phyloP scores from a whole-genome alignment of 2,329 filamentous ascomycete genomes.

The Capronia americana region DNA sequence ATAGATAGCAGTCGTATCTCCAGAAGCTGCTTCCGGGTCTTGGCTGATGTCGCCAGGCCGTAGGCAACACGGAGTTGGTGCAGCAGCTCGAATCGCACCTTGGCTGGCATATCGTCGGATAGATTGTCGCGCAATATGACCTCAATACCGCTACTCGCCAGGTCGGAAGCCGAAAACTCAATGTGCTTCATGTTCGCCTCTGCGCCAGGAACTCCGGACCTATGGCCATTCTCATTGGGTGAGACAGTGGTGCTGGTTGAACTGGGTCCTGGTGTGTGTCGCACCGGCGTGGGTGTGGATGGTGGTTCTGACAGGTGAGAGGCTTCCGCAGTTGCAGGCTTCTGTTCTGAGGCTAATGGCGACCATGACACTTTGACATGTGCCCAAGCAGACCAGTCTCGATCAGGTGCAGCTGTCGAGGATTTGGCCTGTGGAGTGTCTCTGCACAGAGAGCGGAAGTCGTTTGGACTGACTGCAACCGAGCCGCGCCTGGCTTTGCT shows the following conservation, averaged over 20 bases:
- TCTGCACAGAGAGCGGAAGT: constrained; percentile 77
- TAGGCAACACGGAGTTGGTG: constrained; percentile 84
- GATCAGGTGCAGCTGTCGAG: constrained; percentile 43
- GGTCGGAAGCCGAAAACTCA: constrained; percentile 33
- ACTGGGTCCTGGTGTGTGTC: constrained; percentile 65
- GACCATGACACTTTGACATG: constrained; percentile 84
- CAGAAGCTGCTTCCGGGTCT: constrained; percentile 76
- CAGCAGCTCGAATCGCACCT: constrained; percentile 81
- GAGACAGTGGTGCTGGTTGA: constrained; percentile 48
- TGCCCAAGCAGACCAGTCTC: constrained; percentile 76
- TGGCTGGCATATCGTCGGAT: constrained; percentile 70
- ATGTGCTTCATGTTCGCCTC: constrained; percentile 19
- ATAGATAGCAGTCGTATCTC: constrained; percentile 84
- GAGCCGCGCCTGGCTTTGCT: constrained; percentile 41
- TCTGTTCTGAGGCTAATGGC: constrained; percentile 45
- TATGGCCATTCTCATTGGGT: constrained; percentile 54
- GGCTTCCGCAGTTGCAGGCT: constrained; percentile 36
- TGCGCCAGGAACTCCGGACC: constrained; percentile 43
- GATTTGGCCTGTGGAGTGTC: constrained; percentile 51
- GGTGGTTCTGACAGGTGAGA: constrained; percentile 58
- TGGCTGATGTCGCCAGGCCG: constrained; percentile 70
- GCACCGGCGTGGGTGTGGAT: constrained; percentile 75
- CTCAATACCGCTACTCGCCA: constrained; percentile 42
- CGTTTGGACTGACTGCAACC: constrained; percentile 74
- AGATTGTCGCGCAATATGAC: constrained; percentile 46